A percentile compares a stretch with the other conserved stretches of the same genome.
These are phyloP conservation scores for Eucalyptus cloeziana DNA, from an alignment of 345 rosid genomes.

Conservation along the genomic window DNA sequence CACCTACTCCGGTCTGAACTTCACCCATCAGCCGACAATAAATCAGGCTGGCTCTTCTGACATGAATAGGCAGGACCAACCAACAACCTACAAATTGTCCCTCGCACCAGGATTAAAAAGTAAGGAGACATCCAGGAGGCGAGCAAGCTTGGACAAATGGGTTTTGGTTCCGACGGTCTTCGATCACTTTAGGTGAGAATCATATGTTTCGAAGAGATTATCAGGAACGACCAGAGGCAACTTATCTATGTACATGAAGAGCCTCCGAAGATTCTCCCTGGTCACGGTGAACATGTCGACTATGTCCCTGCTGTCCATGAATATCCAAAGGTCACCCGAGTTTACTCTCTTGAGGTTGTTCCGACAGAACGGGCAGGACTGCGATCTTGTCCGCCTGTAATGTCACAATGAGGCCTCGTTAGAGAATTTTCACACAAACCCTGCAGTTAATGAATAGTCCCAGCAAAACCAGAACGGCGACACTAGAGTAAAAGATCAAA, in stretches of 20 bases:
- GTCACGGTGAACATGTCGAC: neutral
- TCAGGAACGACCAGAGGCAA: neutral
- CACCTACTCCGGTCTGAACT: neutral
- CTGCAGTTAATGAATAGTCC: neutral
- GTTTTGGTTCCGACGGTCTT: neutral
- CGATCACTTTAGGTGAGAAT: neutral
- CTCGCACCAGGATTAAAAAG: neutral
- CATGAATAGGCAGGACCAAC: neutral
- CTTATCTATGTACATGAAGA: neutral
- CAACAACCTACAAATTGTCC: neutral
- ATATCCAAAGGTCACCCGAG: constrained; percentile 26
- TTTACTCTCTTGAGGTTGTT: constrained; percentile 30
- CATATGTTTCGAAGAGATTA: neutral
- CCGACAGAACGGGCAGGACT: constrained; percentile 36
- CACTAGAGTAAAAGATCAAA: neutral
- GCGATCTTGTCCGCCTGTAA: constrained; percentile 1
- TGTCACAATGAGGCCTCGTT: neutral
- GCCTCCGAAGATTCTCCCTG: neutral
- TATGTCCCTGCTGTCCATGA: constrained; percentile 5
- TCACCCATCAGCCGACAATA: constrained; percentile 7
- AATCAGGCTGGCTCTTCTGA: neutral
- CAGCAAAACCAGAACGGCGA: neutral
- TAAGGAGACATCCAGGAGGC: neutral
- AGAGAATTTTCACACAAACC: neutral
- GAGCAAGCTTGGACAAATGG: neutral